These are phyloP conservation scores for Diplodia mutila DNA, from an alignment of 2,329 filamentous ascomycete genomes.

Conservation along the genomic window DNA sequence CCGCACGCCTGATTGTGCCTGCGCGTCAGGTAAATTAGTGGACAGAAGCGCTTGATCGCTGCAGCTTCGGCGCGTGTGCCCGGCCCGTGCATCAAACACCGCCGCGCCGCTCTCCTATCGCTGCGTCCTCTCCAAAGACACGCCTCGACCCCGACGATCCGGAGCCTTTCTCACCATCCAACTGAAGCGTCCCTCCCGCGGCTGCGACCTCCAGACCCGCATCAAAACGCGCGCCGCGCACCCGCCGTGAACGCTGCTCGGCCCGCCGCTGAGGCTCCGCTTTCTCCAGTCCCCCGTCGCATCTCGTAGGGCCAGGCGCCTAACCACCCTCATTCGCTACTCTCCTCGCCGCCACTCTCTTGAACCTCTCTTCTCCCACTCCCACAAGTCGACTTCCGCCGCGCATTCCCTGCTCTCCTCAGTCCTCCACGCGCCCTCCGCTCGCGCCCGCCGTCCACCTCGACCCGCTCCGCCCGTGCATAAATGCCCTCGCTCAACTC, in stretches of 20 bases:
- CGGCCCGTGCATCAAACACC: conserved; percentile 18
- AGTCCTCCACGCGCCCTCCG: not conserved
- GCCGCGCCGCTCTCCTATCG: conserved; percentile 24
- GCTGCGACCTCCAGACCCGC: conserved; percentile 21
- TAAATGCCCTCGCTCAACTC: conserved; percentile 72
- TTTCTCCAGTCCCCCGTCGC: conserved; percentile 23
- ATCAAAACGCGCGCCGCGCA: conserved; percentile 15
- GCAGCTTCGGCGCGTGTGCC: conserved; percentile 18
- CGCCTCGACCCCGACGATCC: conserved; percentile 24
- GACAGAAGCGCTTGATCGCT: conserved; percentile 22
- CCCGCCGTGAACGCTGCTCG: conserved; percentile 22
- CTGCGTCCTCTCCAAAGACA: conserved; percentile 21
- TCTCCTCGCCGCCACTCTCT: conserved; percentile 19
- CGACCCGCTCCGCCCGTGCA: not conserved
- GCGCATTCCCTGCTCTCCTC: conserved; percentile 6
- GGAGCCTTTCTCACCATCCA: conserved; percentile 21
- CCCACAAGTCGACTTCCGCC: not conserved
- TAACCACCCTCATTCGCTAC: conserved; percentile 27
- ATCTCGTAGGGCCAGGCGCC: conserved; percentile 24
- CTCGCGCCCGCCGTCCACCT: not conserved
- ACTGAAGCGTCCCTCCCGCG: conserved; percentile 2
- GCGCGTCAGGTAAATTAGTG: conserved; percentile 9
- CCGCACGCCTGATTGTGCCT: conserved; percentile 13
- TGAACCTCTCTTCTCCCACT: conserved; percentile 6
- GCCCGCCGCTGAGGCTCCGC: conserved; percentile 14